phyloP scores from a whole-genome alignment of 148 eudicot species.

The Chenopodium album region DNA sequence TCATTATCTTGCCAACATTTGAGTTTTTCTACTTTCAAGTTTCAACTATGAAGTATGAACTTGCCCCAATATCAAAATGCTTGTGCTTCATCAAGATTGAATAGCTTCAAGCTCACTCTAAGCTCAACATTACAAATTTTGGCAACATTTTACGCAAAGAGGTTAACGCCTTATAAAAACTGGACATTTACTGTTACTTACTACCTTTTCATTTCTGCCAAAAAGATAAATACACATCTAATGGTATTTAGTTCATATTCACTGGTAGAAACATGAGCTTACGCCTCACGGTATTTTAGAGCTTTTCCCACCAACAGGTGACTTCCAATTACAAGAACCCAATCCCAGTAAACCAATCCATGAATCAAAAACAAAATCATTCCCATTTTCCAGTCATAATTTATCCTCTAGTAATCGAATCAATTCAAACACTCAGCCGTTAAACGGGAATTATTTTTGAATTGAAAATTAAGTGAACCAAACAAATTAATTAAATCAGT shows the following conservation, averaged over 20 bases:
- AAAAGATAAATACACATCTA: background rate
- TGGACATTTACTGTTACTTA: background rate
- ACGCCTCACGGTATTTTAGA: background rate
- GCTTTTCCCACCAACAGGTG: background rate
- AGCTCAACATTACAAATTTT: background rate
- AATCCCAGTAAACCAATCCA: background rate
- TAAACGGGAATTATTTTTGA: too few relatives aligned
- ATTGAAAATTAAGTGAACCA: too few relatives aligned
- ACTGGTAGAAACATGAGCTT: background rate
- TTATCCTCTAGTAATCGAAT: background rate
- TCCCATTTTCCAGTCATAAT: background rate
- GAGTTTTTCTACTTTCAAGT: too few relatives aligned
- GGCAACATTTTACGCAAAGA: background rate
- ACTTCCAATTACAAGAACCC: background rate
- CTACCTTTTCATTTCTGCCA: too few relatives aligned
- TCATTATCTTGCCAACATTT: too few relatives aligned
- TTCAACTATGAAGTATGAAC: too few relatives aligned
- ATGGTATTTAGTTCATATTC: background rate
- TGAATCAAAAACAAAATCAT: too few relatives aligned
- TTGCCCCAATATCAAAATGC: background rate
- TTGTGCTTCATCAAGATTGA: background rate
- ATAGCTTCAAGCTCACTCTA: background rate
- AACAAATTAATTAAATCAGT: too few relatives aligned
- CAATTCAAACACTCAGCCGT: too few relatives aligned
- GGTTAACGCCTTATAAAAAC: background rate